These are phyloP conservation scores for Camelina laxa DNA, from an alignment of 345 rosid genomes.

Conservation along the genomic window DNA sequence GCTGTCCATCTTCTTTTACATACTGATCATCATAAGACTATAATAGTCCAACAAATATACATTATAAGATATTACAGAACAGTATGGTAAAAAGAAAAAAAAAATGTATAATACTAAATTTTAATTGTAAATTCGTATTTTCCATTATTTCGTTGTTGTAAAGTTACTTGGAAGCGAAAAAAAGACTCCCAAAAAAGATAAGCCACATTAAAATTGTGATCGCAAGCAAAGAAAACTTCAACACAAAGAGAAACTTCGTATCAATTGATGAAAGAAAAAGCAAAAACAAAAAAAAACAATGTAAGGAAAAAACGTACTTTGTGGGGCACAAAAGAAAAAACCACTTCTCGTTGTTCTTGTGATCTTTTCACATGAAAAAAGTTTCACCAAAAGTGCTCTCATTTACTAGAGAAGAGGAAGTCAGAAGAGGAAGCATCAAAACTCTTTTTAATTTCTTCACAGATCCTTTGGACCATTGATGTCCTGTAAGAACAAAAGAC, in stretches of 20 bases:
- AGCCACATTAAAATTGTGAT: background rate
- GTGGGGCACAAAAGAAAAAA: background rate
- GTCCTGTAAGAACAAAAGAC: constrained; percentile 50
- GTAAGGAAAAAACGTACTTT: constrained; percentile 11
- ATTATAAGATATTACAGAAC: no score
- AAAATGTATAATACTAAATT: no score
- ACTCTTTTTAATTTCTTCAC: constrained; percentile 37
- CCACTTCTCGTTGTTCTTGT: constrained; percentile 20
- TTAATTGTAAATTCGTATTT: no score
- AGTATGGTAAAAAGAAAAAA: no score
- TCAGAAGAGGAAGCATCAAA: constrained; percentile 13
- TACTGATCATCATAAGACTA: background rate
- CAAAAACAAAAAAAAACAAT: background rate
- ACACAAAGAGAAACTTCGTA: constrained; percentile 1
- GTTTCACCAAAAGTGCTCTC: background rate
- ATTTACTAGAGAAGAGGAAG: background rate
- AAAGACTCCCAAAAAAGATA: no score
- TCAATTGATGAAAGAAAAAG: background rate
- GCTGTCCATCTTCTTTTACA: background rate
- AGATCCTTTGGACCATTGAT: constrained; percentile 74
- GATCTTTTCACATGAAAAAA: constrained; percentile 1
- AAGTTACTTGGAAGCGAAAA: background rate
- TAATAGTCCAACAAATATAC: background rate
- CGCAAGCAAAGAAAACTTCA: constrained; percentile 14
- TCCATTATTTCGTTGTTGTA: background rate